These are phyloP conservation scores for Tarenaya hassleriana DNA, from an alignment of 345 rosid genomes.

Conservation along the genomic window DNA sequence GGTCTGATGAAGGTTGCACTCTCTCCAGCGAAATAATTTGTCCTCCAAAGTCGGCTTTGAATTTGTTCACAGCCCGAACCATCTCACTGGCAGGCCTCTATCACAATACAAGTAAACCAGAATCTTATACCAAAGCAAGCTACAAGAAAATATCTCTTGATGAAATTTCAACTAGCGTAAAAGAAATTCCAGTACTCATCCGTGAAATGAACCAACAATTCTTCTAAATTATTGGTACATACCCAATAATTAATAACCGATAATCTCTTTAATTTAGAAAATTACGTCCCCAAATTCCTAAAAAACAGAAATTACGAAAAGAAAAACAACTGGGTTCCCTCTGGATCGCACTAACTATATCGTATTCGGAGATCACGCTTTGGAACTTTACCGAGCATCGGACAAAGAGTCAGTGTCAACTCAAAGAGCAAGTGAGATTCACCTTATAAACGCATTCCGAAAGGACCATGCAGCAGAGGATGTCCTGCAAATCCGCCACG, in stretches of 20 bases:
- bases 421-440: not conserved
- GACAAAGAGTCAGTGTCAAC: not conserved
- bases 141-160: not conserved
- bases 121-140: not conserved
- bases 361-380: not conserved
- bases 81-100: slow-evolving; percentile 85
- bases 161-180: not conserved
- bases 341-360: not conserved
- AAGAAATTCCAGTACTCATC: no score
- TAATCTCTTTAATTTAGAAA: no score
- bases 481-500: slow-evolving; percentile 71
- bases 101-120: slow-evolving; percentile 5
- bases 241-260: no score
- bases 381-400: not conserved
- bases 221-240: no score
- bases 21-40: slow-evolving; percentile 78
- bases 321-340: no score
- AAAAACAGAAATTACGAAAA: no score
- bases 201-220: not conserved
- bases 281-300: no score
- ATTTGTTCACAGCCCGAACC: slow-evolving; percentile 87
- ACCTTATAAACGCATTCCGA: slow-evolving; percentile 97
- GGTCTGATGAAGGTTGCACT: slow-evolving; percentile 93
- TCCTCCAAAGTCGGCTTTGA: slow-evolving; percentile 93
- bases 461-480: slow-evolving; percentile 95